Evolutionary conservation across 306 rosid species (phyloP).

Genomic region (Castanea mollissima): DNA sequence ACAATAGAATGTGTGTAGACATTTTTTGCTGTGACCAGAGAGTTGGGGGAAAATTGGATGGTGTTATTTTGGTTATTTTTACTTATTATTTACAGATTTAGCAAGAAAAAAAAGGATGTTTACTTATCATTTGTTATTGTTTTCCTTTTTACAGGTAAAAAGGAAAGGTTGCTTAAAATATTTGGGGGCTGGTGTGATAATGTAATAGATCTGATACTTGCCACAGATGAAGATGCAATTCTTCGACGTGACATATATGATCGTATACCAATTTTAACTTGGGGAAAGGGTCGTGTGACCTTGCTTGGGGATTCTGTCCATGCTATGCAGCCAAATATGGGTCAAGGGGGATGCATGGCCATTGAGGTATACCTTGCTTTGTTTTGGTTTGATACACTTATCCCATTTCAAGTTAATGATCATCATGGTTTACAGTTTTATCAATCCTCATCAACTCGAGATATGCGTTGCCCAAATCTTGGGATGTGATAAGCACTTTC

Average conservation of each 20-base stretch:
- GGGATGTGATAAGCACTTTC: neutral
- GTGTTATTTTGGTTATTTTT: neutral
- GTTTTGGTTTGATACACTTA: neutral
- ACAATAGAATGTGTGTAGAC: neutral
- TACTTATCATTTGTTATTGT: constrained; percentile 4
- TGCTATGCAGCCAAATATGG: constrained; percentile 99
- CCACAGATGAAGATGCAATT: constrained; percentile 85
- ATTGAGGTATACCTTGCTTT: constrained; percentile 61
- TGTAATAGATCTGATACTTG: constrained; percentile 66
- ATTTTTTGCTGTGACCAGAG: neutral
- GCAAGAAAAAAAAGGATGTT: neutral
- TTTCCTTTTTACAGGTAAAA: constrained; percentile 55
- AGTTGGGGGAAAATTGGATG: neutral
- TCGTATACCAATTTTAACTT: constrained; percentile 65
- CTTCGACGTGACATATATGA: constrained; percentile 94
- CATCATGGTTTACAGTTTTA: constrained; percentile 1
- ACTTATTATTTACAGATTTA: neutral
- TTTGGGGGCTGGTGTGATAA: constrained; percentile 98
- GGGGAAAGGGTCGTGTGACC: constrained; percentile 95
- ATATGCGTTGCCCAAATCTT: constrained; percentile 2
- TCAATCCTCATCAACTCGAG: constrained; percentile 1
- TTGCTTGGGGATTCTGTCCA: constrained; percentile 96
- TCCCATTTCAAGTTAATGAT: constrained; percentile 1
- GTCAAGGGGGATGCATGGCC: constrained; percentile 99
- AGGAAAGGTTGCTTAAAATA: constrained; percentile 67